A percentile compares a stretch with the other conserved stretches of the same genome.
Conservation (phyloP, 1,139 yeast genomes). For the Saccharomyces uvarum region DNA sequence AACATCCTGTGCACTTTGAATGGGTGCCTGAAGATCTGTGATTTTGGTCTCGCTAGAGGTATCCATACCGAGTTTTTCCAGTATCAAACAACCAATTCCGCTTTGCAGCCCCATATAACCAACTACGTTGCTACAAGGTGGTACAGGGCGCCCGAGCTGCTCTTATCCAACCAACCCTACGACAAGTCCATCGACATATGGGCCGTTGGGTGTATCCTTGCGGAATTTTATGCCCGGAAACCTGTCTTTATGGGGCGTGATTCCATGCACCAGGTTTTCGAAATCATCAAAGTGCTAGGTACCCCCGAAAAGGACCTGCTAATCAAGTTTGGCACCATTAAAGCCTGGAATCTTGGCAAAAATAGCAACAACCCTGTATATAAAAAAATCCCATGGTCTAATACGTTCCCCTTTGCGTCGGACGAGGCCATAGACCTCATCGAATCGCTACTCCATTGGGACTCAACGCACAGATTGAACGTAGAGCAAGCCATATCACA, state of each 20-base stretch:
- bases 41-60: constrained; percentile 84
- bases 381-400: constrained; percentile 39
- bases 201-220: constrained; percentile 78
- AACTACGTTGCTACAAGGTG: constrained; percentile 91
- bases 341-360: constrained; percentile 35
- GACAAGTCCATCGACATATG: constrained; percentile 63
- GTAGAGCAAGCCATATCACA: constrained; percentile 49
- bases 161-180: constrained; percentile 51
- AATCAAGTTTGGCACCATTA: constrained; percentile 30
- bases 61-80: constrained; percentile 42
- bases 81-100: constrained; percentile 16
- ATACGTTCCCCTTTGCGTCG: constrained; percentile 54
- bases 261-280: constrained; percentile 54
- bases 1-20: constrained; percentile 66
- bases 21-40: constrained; percentile 73
- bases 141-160: constrained; percentile 91
- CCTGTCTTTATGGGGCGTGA: constrained; percentile 69
- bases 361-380: constrained; percentile 36
- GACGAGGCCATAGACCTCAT: constrained; percentile 42
- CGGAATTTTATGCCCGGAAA: constrained; percentile 62
- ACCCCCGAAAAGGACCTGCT: constrained; percentile 44
- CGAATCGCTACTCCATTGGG: constrained; percentile 54
- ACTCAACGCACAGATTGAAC: constrained; percentile 39
- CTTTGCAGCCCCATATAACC: constrained; percentile 45
- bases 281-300: constrained; percentile 58